phyloP scores from a whole-genome alignment of 208 protist species.

The Crithidia bombi region DNA sequence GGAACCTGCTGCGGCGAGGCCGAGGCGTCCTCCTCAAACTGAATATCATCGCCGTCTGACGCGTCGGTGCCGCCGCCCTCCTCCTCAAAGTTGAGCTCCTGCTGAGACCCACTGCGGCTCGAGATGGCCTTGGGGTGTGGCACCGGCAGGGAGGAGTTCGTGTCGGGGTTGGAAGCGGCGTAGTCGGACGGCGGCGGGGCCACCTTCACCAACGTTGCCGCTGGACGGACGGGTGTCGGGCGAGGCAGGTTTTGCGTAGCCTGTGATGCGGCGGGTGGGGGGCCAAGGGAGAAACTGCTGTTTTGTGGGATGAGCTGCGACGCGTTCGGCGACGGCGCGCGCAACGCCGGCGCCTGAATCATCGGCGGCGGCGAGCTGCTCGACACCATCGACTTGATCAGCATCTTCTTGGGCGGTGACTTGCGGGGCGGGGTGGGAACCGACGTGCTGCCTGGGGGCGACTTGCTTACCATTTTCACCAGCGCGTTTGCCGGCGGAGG shows the following conservation, averaged over 20 bases:
- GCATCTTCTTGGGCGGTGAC: conserved; percentile 34
- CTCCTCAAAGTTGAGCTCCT: conserved; percentile 21
- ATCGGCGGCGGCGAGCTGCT: conserved; percentile 7
- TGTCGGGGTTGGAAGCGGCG: background rate
- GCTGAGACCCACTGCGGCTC: conserved; percentile 19
- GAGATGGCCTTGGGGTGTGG: conserved; percentile 13
- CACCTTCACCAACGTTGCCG: conserved; percentile 5
- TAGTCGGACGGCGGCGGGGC: background rate
- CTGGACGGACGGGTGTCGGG: conserved; percentile 22
- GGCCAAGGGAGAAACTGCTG: conserved; percentile 22
- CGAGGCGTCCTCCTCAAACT: conserved; percentile 34
- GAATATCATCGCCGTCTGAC: conserved; percentile 24
- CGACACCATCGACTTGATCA: conserved; percentile 33
- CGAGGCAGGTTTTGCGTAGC: conserved; percentile 15
- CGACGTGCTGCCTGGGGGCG: conserved; percentile 8
- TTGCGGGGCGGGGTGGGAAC: conserved; percentile 24
- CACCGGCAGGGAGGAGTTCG: conserved; percentile 17
- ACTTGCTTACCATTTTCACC: conserved; percentile 15
- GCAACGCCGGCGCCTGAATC: conserved; percentile 15
- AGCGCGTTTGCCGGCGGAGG: conserved; percentile 45
- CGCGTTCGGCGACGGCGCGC: conserved; percentile 17
- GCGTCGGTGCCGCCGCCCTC: conserved; percentile 6
- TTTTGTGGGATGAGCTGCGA: conserved; percentile 30
- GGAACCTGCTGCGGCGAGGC: background rate
- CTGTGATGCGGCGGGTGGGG: conserved; percentile 14